Base-by-base conservation (phyloP, 768 basidiomycete species). In the Chalciporus sphaerocephalus region DNA sequence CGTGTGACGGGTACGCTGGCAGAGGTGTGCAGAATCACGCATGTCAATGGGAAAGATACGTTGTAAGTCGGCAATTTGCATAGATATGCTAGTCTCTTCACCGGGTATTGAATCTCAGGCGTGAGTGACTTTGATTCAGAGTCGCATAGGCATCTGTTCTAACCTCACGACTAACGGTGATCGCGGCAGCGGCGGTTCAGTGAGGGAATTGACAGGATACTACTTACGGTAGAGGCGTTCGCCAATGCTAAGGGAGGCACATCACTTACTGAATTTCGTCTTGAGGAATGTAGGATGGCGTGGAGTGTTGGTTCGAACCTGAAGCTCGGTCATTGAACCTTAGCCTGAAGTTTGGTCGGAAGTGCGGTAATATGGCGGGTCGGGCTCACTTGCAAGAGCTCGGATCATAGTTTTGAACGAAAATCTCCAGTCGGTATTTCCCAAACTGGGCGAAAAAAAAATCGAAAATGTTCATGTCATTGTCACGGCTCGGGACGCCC, bases 31-130 rank as follows among this genome's bases (percentile, higher is more conserved):
- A 46, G 18, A 15, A 23, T 43, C 28, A 32, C 30, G 30, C 30
- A 5, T 32, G 40, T 32, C 51, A 44, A 57, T 55, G 49, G 13
- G 38, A 51, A 57, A 42, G n/a, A 40, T 42, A 32, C n/a, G 4
- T n/a, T n/a, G 15, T 32, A n/a, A 17, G 37, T 21, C 36, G 53
- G 38, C 22, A 48, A 51, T 36, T 50, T 51, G n/a, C n/a, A n/a
- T n/a, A 60, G 57, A 60, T 58, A 50, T 50, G 51, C 35, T 28
- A 35, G 38, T 32, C 36, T 43, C 27, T 33, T 47, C 48, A 40
- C 16, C 44, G 39, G 33, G 16, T 42, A 38, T 50, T 60, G 23
- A 44, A 59, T 58, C 55, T 59, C 44, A 48, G 44, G 22, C n/a
- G 50, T 46, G 42, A 16, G 21, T 25, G 38, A 24, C 39, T 32